Evolutionary conservation across 768 basidiomycete species (phyloP), one percentile per base, ranked within the genome.

Genomic region (Phaeolepiota aurea): DNA sequence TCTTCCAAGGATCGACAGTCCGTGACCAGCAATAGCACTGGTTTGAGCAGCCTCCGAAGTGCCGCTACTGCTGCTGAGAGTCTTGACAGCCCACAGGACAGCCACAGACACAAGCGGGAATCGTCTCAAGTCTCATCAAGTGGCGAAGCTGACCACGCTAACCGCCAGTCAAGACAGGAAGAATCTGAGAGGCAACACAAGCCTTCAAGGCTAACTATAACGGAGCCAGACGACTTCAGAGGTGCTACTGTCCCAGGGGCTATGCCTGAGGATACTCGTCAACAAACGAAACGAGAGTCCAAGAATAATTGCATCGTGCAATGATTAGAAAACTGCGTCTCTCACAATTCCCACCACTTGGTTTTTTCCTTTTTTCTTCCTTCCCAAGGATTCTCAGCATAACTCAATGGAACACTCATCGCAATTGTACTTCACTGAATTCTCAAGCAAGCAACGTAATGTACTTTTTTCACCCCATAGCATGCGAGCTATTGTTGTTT

Each of bases 41-140:
- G 64, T 3, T 64, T 69, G 5, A 76, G 75, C 50, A 85, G 83
- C 49, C 45, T 81, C 50, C 67, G 74, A 30, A 80, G 78, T 47
- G 71, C 70, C 12, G 70, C 64, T 2, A 80, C 75, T 9, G 68
- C 71, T 11, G 63, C 54, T 38, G 75, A 66, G 51, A 69, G 67
- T 43, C 55, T 60, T 16, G 59, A 55, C 28, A 68, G 61, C 48
- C 56, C 55, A 36, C 57, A 53, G 23, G 54, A 58, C 25, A 42
- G 40, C 13, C 45, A 47, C 4, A 32, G 40, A 7, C 7, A 16
- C 7, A 35, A 35, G 16, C 7, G 9, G 16, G 33, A 35, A 7
- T 7, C 7, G 7, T 14, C 14, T 52, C 52, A 4, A 44, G 41
- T 22, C 35, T 48, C n/a, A 13, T 52, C 53, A 11, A 39, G 37